Evolutionary conservation across 2,329 filamentous ascomycete species (phyloP), one percentile per base, ranked within the genome.

Genomic region (Penicillium sp.): DNA sequence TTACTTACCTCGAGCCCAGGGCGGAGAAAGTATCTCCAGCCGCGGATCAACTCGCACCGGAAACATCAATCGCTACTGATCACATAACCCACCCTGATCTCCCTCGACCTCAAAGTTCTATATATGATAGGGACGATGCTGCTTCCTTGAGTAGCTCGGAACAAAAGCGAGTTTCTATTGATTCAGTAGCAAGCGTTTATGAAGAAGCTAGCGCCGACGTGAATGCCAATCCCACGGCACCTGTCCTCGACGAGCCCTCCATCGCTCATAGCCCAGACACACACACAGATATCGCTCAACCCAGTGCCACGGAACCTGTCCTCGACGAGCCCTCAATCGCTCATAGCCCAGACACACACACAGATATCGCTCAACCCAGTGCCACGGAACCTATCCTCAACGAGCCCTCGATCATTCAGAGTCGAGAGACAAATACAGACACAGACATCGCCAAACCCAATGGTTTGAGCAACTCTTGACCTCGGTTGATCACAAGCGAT

Each of bases 111-210:
- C 55, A 55, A 49, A 58, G 51, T 17, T 55, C 51, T 13, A 35
- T 58, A 17, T 45, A 59, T 45, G 59, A 63, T 33, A 35, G n/a
- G 2, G 45, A 59, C 1, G 57, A 61, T 4, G 49, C 51, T 19
- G 47, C 49, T 25, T 61, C 58, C 21, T 31, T 60, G n/a, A 48
- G 52, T 27, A 56, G 57, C 17, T 44, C 52, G 17, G 50, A 50
- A 5, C 53, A 10, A 29, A 62, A 56, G 31, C 59, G 64, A 43
- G 15, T 31, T 39, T 67, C 65, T 38, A 39, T 62, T 10, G 61
- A 63, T 39, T 66, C 65, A 5, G 64, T 60, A 15, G 29, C 53
- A 23, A 66, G 64, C 38, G 51, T 67, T 21, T 67, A 67, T 42
- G 64, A 66, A 58, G 65, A 66, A 56, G 64, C 64, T 17, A 61